These are phyloP conservation scores for Ophiostoma sp. DNA, from an alignment of 2,329 filamentous ascomycete species.

Conservation along the genomic window DNA sequence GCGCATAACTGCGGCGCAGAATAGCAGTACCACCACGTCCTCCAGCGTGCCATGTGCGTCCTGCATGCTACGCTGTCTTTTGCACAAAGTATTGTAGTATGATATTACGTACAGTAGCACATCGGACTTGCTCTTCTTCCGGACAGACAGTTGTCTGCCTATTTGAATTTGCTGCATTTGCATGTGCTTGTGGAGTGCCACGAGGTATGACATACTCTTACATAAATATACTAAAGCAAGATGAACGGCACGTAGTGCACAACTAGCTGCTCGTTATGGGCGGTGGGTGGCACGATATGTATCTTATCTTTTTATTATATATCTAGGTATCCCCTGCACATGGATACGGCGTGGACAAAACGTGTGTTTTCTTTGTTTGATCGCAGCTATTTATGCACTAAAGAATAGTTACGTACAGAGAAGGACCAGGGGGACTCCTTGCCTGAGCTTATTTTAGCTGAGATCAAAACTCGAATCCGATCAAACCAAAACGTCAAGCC, in stretches of 20 bases:
- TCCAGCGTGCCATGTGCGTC: neutral
- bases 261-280: too few species aligned
- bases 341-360: conserved; percentile 5
- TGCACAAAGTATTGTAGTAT: too few species aligned
- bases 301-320: neutral
- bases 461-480: neutral
- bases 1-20: neutral
- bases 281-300: too few species aligned
- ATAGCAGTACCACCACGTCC: neutral
- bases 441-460: neutral
- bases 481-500: neutral
- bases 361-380: conserved; percentile 7
- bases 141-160: neutral
- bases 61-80: neutral
- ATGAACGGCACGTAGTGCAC: neutral
- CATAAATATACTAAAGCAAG: neutral
- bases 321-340: neutral
- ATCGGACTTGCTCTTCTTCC: neutral
- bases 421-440: neutral
- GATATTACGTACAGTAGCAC: neutral
- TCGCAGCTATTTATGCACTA: neutral
- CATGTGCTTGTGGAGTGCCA: conserved; percentile 5
- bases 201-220: neutral
- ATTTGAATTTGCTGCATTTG: neutral
- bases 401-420: neutral